These are phyloP conservation scores for Volvox africanus DNA, from an alignment of 139 green algal genomes.

Conservation along the genomic window DNA sequence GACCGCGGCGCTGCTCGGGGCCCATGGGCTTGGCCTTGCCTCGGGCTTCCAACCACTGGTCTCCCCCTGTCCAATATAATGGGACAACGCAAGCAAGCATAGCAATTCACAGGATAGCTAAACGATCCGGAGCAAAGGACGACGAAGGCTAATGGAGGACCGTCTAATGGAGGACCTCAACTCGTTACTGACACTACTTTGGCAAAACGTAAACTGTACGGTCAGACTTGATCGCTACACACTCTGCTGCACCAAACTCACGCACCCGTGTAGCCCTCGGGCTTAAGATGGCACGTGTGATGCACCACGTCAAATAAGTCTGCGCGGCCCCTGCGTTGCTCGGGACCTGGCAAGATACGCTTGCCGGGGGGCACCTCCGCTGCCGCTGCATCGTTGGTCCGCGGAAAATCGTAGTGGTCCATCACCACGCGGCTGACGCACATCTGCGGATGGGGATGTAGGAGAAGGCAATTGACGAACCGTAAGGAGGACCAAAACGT, in stretches of 20 bases:
- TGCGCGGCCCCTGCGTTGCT: constrained; percentile 56
- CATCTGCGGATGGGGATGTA: not conserved
- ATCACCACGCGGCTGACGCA: constrained; percentile 45
- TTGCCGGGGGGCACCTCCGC: constrained; percentile 47
- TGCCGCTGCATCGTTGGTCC: constrained; percentile 24
- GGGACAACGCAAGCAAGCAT: too few species aligned
- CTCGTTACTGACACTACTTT: too few species aligned
- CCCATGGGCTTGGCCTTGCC: constrained; percentile 49
- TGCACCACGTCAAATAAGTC: constrained; percentile 63
- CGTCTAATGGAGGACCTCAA: too few species aligned
- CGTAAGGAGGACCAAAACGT: too few species aligned
- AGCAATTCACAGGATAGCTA: too few species aligned
- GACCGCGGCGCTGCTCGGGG: constrained; percentile 51
- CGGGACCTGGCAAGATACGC: constrained; percentile 53
- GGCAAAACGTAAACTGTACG: too few species aligned
- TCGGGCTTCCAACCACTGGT: constrained; percentile 61
- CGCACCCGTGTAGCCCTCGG: constrained; percentile 19
- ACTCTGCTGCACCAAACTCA: not conserved
- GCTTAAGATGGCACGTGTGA: constrained; percentile 34
- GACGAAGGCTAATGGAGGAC: too few species aligned
- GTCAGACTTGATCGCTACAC: too few species aligned
- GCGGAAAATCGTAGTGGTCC: constrained; percentile 65
- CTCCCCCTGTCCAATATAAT: constrained; percentile 42
- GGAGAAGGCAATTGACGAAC: too few species aligned
- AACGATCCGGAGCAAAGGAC: too few species aligned